Base-by-base conservation (phyloP, 768 basidiomycete species). In the Brasilioporus rufonigricans region DNA sequence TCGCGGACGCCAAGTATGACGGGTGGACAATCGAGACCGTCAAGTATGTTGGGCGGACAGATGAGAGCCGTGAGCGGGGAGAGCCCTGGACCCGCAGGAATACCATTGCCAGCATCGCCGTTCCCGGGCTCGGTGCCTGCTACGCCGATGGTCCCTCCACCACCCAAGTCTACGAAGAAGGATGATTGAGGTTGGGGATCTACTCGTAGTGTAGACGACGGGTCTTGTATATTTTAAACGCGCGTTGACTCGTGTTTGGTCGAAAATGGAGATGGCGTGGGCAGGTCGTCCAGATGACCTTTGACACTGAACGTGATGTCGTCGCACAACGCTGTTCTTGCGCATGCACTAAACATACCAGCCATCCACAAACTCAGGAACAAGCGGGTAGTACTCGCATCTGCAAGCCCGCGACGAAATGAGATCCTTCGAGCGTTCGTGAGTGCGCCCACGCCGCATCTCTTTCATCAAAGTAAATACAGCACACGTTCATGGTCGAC, bases 331-430 rank as follows among this genome's bases (percentile, higher is more conserved):
- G 61, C 66, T 18, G 76, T 91, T 46, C 81, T 89, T 10, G 70
- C 84, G 1, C 77, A 85, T 64, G 89, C 89, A 1, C 77, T 92
- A 13, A 70, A 76, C 35, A 77, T 82, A 1, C 86, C 85, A 12
- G 76, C 76, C 0, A 74, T 86, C 41, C 76, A 85, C 61, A 90
- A 86, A 66, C 79, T 97, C 1, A 66, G 76, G 36, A 84, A 82
- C 21, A 94, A 93, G 66, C 79, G 90, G 4, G 80, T 98, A 44
- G 74, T 97, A 3, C 77, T 98, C 1, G 94, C 94, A 1, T 96
- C 93, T 5, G 85, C 83, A 53, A 94, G 91, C 61, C 91, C 93
- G 1, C 79, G 94, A 60, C 77, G 94, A 63, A 84, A 81, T 65
- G 92, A 93, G 51, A 92, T 96, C 55, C 80, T 98, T 21, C 79